Evolutionary conservation across 2,329 filamentous ascomycete genomes (phyloP).

Genomic region (Cryoendolithus antarcticus): DNA sequence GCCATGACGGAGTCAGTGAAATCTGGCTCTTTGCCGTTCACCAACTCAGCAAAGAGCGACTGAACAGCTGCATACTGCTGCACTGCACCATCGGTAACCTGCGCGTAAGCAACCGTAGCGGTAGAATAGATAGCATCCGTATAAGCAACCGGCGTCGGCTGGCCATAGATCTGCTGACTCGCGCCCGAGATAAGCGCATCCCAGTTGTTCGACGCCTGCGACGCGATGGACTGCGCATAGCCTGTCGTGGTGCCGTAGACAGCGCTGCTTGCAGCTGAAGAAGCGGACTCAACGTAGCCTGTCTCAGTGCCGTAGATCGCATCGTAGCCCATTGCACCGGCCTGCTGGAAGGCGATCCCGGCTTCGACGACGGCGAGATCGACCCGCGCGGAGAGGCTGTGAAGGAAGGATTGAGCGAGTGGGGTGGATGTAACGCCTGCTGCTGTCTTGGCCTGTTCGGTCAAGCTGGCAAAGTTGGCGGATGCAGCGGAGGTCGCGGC

Average conservation of each 20-base stretch:
- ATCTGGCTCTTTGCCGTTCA: constrained; percentile 64
- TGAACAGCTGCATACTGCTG: constrained; percentile 59
- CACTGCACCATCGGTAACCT: constrained; percentile 48
- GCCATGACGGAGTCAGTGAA: constrained; percentile 72
- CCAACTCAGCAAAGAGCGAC: constrained; percentile 61
- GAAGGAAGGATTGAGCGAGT: constrained; percentile 12
- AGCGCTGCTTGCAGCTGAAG: constrained; percentile 34
- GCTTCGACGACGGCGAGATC: constrained; percentile 10
- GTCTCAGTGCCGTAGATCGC: constrained; percentile 34
- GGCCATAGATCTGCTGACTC: constrained; percentile 58
- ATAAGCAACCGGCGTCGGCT: constrained; percentile 38
- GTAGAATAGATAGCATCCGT: constrained; percentile 35
- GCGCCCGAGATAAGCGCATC: constrained; percentile 51
- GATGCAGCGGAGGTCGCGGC: constrained; percentile 16
- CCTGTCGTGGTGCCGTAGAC: constrained; percentile 37
- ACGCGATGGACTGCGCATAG: constrained; percentile 43
- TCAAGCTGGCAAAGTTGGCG: constrained; percentile 8
- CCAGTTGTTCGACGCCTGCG: constrained; percentile 50
- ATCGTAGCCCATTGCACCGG: constrained; percentile 34
- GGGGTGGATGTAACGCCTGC: constrained; percentile 9
- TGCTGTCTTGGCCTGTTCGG: constrained; percentile 10
- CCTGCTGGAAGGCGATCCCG: constrained; percentile 31
- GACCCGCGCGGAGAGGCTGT: constrained; percentile 12
- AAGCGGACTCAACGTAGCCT: constrained; percentile 25
- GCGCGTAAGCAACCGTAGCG: constrained; percentile 49